A percentile compares a stretch with the other conserved stretches of the same genome.
These are phyloP conservation scores for Pseudoturritis turrita DNA, from an alignment of 345 rosid genomes.

Conservation along the genomic window DNA sequence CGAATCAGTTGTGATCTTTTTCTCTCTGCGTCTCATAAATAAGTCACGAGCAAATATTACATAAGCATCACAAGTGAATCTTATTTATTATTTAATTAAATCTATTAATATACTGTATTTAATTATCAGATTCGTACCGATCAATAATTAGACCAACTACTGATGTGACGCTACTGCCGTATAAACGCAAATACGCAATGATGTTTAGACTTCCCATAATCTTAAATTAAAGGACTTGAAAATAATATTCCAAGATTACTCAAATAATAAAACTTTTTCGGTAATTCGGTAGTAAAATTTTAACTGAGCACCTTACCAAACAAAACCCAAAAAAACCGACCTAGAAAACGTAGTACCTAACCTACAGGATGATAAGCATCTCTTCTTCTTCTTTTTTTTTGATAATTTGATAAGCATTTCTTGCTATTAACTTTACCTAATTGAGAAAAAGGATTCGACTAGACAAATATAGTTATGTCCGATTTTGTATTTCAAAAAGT, in stretches of 20 bases:
- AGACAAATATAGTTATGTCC: neutral
- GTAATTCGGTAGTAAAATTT: neutral
- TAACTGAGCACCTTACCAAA: too few species aligned
- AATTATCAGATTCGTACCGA: constrained; percentile 1
- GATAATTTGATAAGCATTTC: neutral
- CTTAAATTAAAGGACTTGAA: neutral
- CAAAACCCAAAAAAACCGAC: too few species aligned
- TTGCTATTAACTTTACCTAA: neutral
- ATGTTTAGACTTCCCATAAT: neutral
- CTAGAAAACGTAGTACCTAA: too few species aligned
- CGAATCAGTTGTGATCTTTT: constrained; percentile 26
- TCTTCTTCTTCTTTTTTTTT: too few species aligned
- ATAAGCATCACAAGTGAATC: neutral
- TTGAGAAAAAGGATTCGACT: neutral
- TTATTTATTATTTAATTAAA: neutral
- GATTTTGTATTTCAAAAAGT: neutral
- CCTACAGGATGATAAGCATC: too few species aligned
- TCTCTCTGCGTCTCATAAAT: neutral
- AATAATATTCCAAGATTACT: neutral
- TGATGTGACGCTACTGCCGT: neutral
- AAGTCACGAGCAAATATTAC: constrained; percentile 28
- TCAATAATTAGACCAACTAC: neutral
- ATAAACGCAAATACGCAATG: neutral
- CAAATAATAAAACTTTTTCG: neutral
- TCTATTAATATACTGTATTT: neutral